These are phyloP conservation scores for Trichoderma atroviride DNA, from an alignment of 2,329 filamentous ascomycete genomes.

Conservation along the genomic window DNA sequence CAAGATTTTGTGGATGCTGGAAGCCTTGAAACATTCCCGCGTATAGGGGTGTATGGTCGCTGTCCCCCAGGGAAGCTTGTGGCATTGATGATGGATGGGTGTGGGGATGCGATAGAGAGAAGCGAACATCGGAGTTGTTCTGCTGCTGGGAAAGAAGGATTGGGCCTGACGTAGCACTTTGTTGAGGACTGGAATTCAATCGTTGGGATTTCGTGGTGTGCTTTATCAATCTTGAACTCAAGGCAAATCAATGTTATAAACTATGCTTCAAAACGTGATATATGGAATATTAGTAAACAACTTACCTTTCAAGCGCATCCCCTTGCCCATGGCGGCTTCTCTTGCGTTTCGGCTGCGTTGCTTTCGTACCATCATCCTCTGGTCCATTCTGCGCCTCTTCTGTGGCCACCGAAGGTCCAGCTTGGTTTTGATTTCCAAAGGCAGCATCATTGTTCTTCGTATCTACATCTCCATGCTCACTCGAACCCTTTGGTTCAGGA, in stretches of 20 bases:
- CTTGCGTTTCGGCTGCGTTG: conserved; percentile 19
- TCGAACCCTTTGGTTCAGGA: not conserved
- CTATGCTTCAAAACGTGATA: not conserved
- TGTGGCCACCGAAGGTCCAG: not conserved
- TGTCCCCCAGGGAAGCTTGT: not conserved
- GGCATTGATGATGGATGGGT: not conserved
- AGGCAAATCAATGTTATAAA: not conserved
- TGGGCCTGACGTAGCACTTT: not conserved
- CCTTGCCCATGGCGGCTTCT: conserved; percentile 1
- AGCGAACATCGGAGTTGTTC: not conserved
- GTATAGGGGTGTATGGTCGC: no score
- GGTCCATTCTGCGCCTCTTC: not conserved
- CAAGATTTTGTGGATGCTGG: not conserved
- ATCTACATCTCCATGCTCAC: not conserved
- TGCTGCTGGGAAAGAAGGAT: not conserved
- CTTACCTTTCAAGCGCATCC: not conserved
- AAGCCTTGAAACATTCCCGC: not conserved
- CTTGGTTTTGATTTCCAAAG: not conserved
- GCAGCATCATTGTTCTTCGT: not conserved
- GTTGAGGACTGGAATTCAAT: not conserved
- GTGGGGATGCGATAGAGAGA: not conserved
- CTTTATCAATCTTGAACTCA: not conserved
- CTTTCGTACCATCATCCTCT: not conserved
- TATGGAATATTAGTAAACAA: not conserved
- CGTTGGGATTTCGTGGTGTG: conserved; percentile 18